These are phyloP conservation scores for Ligustrum vulgare DNA, from an alignment of 257 asterid species.

Conservation along the genomic window DNA sequence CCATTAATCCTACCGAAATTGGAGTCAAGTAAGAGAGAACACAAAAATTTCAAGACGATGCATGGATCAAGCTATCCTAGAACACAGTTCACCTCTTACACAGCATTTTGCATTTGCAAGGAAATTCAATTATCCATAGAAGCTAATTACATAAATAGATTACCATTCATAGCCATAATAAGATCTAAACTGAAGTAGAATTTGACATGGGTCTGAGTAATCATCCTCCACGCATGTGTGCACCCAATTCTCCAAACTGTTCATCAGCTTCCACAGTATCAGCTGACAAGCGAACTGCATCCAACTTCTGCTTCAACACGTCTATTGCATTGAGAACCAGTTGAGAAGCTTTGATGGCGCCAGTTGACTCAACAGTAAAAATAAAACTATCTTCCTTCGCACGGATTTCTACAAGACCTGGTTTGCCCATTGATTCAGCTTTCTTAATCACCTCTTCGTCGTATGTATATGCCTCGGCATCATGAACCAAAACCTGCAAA, in stretches of 20 bases:
- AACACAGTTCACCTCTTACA: neutral
- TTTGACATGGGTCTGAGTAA: neutral
- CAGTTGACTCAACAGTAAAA: conserved; percentile 89
- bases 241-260: conserved; percentile 97
- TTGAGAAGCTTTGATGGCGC: conserved; percentile 86
- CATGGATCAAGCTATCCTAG: neutral
- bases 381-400: conserved; percentile 94
- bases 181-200: conserved; percentile 8
- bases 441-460: conserved; percentile 95
- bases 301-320: conserved; percentile 84
- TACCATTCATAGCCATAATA: conserved; percentile 17
- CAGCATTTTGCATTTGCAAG: conserved; percentile 12
- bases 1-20: neutral
- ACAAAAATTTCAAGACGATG: neutral
- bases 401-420: conserved; percentile 77
- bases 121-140: conserved; percentile 11
- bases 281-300: conserved; percentile 89
- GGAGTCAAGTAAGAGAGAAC: neutral
- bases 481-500: conserved; percentile 63
- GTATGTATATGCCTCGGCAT: conserved; percentile 84
- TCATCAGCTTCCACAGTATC: conserved; percentile 98
- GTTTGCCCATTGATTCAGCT: conserved; percentile 82
- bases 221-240: conserved; percentile 98
- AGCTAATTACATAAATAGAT: conserved; percentile 26
- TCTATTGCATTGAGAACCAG: conserved; percentile 81